These are phyloP conservation scores for Salvia splendens DNA, from an alignment of 257 asterid species.

Conservation along the genomic window DNA sequence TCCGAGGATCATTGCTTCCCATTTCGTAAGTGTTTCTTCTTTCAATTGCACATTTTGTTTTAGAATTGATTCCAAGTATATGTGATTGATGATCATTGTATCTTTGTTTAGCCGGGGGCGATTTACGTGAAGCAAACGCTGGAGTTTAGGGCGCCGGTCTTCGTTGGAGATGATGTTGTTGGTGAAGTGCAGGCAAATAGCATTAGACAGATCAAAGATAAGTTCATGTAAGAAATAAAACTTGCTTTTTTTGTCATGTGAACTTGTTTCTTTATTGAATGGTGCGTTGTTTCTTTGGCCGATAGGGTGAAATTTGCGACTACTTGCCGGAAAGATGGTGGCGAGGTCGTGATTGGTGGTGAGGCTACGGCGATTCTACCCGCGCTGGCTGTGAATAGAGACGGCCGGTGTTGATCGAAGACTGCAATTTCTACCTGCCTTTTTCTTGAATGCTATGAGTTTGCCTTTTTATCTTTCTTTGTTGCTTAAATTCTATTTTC, in stretches of 20 bases:
- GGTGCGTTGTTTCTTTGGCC: not conserved
- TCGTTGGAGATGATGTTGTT: constrained; percentile 60
- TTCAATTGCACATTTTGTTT: not conserved
- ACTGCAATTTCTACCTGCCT: not conserved
- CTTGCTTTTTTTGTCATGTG: not conserved
- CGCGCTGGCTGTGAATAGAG: constrained; percentile 39
- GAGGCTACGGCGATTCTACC: constrained; percentile 69
- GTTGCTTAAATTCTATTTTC: too few relatives aligned
- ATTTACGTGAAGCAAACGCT: constrained; percentile 71
- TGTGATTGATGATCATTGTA: not conserved
- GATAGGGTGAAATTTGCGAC: constrained; percentile 64
- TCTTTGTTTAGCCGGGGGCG: constrained; percentile 72
- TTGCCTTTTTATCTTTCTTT: too few relatives aligned
- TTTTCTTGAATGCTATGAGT: not conserved
- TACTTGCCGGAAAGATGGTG: constrained; percentile 54
- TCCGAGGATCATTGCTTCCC: constrained; percentile 77
- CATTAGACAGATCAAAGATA: constrained; percentile 49
- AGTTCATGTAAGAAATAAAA: constrained; percentile 48
- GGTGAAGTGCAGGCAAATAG: constrained; percentile 59
- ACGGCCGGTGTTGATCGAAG: not conserved
- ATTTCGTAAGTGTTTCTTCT: constrained; percentile 51
- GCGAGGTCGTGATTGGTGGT: constrained; percentile 53
- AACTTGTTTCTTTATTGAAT: not conserved
- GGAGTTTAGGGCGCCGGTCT: constrained; percentile 73
- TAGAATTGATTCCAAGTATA: not conserved